Evolutionary conservation across 2,329 filamentous ascomycete genomes (phyloP), one percentile per base, ranked within the genome.

Genomic region (Ophiocordyceps sinensis): DNA sequence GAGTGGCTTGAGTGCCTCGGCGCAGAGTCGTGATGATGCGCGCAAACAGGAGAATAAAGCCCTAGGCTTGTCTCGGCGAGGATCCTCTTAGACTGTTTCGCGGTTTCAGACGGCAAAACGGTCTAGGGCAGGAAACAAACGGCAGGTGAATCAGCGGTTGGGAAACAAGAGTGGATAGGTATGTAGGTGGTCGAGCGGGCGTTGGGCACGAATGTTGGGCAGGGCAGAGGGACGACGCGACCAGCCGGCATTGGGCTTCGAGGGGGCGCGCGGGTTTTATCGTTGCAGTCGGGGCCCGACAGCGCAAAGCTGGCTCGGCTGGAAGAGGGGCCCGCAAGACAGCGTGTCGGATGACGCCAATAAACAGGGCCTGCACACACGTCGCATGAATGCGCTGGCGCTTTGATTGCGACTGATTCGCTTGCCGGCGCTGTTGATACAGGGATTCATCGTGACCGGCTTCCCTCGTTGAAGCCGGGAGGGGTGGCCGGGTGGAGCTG

Each of bases 261-360:
- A 62, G 65, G 67, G 66, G 62, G 60, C 56, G 54, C 59, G 61
- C 62, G 63, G 65, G 61, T 70, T 71, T 71, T 71, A 71, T 60
- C 53, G 52, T 60, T 50, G 49, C 48, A 41, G 49, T 54, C 45
- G 45, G 51, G 46, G 51, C 52, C 53, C 51, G 55, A 58, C 49
- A 32, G 39, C 28, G 30, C 14, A 14, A 36, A 34, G 28, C 26
- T 30, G 36, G 21, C 36, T 29, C 17, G 14, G 17, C 17, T 23
- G 29, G 14, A 38, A 35, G 38, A 44, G 32, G 49, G 43, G 44
- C 47, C 52, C 51, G 51, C 53, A 52, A 44, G 43, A 39, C 39
- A 44, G 40, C 41, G 42, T 41, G 45, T 48, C 49, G 39, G 38
- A 39, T 46, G 42, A 44, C 44, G 42, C 44, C 42, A 44, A 44